phyloP scores from a whole-genome alignment of 192 early-diverging fungal species.

The Haplosporangium gracile region DNA sequence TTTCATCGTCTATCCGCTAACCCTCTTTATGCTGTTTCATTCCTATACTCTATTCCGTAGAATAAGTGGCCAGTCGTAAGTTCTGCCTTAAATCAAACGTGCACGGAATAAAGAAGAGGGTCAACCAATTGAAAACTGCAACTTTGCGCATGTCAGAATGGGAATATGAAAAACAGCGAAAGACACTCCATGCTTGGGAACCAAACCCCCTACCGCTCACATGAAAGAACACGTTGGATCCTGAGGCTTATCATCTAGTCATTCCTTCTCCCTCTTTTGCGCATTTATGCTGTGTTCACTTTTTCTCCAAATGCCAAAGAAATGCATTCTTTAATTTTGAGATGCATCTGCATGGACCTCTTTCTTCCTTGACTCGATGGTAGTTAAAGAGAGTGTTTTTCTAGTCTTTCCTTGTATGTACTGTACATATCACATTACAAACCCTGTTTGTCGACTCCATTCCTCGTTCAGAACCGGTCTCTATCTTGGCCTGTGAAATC shows the following conservation, averaged over 20 bases:
- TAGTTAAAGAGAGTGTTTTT: background rate
- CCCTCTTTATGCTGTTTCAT: no score
- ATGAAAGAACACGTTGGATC: background rate
- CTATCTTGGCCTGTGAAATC: background rate
- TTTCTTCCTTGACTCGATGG: background rate
- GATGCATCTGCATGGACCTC: background rate
- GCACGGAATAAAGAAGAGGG: background rate
- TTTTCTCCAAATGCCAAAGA: background rate
- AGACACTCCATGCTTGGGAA: background rate
- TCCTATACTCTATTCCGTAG: no score
- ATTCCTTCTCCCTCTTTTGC: background rate
- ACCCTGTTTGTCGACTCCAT: background rate
- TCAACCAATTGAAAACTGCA: background rate
- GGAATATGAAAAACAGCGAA: background rate
- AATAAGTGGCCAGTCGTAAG: no score
- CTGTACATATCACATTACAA: background rate
- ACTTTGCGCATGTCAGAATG: background rate
- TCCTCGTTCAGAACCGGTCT: background rate
- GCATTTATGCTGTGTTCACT: conserved; percentile 3
- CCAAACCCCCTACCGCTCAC: background rate
- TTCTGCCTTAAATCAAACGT: background rate
- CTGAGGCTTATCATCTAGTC: background rate
- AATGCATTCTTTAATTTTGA: background rate
- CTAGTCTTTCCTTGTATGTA: background rate
- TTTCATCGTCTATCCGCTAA: no score